Evolutionary conservation across 73 alveolate species (phyloP).

Genomic region (Strombidium stylifer): DNA sequence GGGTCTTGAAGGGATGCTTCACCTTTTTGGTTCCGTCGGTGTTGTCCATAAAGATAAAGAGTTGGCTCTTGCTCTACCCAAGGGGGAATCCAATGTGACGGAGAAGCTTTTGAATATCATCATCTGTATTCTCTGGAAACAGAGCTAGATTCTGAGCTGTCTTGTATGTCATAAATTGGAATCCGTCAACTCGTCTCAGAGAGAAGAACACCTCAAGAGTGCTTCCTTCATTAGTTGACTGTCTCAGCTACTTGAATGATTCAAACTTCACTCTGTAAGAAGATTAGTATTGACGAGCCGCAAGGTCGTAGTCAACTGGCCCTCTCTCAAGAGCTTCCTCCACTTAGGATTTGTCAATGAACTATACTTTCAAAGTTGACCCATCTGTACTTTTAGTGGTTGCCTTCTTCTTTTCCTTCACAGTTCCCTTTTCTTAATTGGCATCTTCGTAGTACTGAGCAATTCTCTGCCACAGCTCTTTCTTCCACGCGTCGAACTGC

Average conservation of each 20-base stretch:
- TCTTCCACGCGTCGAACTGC: conserved; percentile 72
- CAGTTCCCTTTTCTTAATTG: neutral
- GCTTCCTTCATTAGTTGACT: conserved; percentile 77
- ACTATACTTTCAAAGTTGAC: too few relatives aligned
- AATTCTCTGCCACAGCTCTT: conserved; percentile 53
- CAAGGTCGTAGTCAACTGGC: conserved; percentile 31
- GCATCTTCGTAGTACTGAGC: conserved; percentile 12
- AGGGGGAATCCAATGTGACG: conserved; percentile 60
- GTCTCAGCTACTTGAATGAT: conserved; percentile 75
- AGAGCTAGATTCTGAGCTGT: conserved; percentile 87
- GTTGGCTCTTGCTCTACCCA: conserved; percentile 45
- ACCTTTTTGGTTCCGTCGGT: conserved; percentile 15
- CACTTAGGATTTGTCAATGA: neutral
- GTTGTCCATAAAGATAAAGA: conserved; percentile 37
- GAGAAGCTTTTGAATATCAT: conserved; percentile 62
- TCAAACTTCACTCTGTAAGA: conserved; percentile 38
- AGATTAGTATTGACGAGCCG: conserved; percentile 39
- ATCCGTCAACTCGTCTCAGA: conserved; percentile 51
- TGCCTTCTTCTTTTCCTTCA: neutral
- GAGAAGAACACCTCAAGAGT: conserved; percentile 77
- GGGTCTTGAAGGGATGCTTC: conserved; percentile 87
- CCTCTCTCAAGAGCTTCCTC: neutral
- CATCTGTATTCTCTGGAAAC: conserved; percentile 75
- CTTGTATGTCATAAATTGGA: conserved; percentile 58
- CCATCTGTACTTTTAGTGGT: neutral